Conservation (phyloP, 2,329 filamentous ascomycete genomes). For the Grosmannia clavigera region DNA sequence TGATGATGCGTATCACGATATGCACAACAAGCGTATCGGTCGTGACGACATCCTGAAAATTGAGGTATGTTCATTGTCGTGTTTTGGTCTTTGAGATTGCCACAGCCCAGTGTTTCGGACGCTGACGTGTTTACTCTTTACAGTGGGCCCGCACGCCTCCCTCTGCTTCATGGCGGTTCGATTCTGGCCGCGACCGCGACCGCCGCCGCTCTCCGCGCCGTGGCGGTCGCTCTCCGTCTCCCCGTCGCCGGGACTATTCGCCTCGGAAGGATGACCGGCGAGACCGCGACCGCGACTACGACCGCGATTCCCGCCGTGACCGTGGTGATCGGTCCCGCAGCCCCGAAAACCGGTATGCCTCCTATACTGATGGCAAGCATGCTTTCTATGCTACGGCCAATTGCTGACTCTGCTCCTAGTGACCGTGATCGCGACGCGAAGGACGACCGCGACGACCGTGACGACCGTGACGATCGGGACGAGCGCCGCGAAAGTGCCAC, state of each 20-base stretch:
- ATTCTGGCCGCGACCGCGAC: conserved; percentile 72
- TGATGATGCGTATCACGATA: conserved; percentile 98
- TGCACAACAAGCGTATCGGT: conserved; percentile 98
- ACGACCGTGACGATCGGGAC: conserved; percentile 62
- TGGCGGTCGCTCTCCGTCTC: conserved; percentile 59
- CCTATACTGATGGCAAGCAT: not conserved
- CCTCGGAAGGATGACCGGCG: conserved; percentile 82
- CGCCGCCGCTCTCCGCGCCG: conserved; percentile 53
- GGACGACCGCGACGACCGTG: conserved; percentile 42
- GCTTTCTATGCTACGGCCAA: not conserved
- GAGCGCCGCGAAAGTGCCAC: conserved; percentile 65
- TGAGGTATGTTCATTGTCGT: conserved; percentile 51
- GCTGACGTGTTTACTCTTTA: not conserved
- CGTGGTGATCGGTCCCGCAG: conserved; percentile 63
- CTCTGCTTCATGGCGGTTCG: conserved; percentile 96
- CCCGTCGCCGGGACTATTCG: conserved; percentile 72
- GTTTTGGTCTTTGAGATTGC: conserved; percentile 5
- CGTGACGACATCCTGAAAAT: conserved; percentile 95
- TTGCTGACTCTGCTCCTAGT: conserved; percentile 13
- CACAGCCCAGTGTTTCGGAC: not conserved
- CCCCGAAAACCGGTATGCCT: conserved; percentile 45
- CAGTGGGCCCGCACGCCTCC: conserved; percentile 98
- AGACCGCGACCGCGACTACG: conserved; percentile 62
- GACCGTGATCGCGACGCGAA: conserved; percentile 31
- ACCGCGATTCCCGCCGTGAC: conserved; percentile 57